A percentile compares a stretch with the other conserved stretches of the same genome.
These are phyloP conservation scores for Fusarium virguliforme DNA, from an alignment of 2,329 filamentous ascomycete genomes.

Conservation along the genomic window DNA sequence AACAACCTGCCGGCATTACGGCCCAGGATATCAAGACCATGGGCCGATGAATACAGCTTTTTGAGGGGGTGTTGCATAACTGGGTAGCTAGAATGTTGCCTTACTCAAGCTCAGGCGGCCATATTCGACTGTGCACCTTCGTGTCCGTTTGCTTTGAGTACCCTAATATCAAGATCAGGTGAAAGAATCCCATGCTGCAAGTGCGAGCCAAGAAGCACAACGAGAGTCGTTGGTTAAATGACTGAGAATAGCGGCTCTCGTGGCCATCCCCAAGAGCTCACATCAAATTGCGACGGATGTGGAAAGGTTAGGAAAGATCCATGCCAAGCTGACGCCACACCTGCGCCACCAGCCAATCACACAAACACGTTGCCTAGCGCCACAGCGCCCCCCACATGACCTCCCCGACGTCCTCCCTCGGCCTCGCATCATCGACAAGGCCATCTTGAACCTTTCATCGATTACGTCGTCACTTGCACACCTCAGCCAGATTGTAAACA, in stretches of 20 bases:
- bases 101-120: not conserved
- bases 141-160: not conserved
- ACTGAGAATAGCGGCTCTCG: not conserved
- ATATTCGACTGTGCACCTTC: not conserved
- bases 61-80: not conserved
- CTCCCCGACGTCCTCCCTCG: conserved; percentile 31
- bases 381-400: conserved; percentile 50
- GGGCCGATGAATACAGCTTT: not conserved
- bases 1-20: not conserved
- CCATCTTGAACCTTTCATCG: conserved; percentile 38
- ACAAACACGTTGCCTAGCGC: conserved; percentile 39
- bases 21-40: not conserved
- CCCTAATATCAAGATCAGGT: not conserved
- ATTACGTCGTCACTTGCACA: conserved; percentile 18
- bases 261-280: not conserved
- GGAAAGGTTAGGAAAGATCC: not conserved
- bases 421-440: conserved; percentile 46
- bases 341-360: conserved; percentile 42
- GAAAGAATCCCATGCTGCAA: not conserved
- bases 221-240: not conserved
- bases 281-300: not conserved
- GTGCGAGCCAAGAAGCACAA: not conserved
- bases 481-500: not conserved
- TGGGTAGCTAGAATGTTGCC: not conserved
- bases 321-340: conserved; percentile 43